Percentiles rank a stretch among this genome's conserved stretches.
These are phyloP conservation scores for Ophiostoma himal-ulmi DNA, from an alignment of 2,329 filamentous ascomycete genomes.

Conservation along the genomic window DNA sequence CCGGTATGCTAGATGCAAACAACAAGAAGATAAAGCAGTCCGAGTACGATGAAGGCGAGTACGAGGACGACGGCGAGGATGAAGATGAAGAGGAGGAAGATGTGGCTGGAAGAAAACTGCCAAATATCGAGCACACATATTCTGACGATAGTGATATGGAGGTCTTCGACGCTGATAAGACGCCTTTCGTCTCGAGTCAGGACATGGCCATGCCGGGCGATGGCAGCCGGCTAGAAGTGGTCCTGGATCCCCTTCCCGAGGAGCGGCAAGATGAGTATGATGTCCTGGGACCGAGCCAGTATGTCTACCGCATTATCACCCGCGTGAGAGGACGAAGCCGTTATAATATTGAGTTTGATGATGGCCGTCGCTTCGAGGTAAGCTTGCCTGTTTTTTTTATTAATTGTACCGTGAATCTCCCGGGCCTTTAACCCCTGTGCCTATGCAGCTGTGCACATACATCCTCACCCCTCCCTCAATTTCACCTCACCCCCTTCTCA, in stretches of 20 bases:
- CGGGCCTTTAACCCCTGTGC: not conserved
- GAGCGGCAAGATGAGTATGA: conserved; percentile 21
- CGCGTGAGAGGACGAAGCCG: conserved; percentile 20
- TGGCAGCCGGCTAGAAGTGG: conserved; percentile 20
- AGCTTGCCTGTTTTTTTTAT: conserved; percentile 8
- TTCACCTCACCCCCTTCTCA: not conserved
- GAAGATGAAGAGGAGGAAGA: not conserved
- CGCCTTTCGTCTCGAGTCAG: not conserved
- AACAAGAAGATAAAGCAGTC: not conserved
- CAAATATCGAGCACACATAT: not conserved
- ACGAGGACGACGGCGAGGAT: not conserved
- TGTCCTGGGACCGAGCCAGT: conserved; percentile 22
- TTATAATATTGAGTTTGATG: conserved; percentile 26
- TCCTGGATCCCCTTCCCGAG: conserved; percentile 21
- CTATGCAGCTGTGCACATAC: not conserved
- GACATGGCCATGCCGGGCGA: conserved; percentile 16
- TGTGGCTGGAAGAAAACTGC: not conserved
- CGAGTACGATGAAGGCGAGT: not conserved
- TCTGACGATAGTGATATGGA: not conserved
- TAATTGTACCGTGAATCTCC: not conserved
- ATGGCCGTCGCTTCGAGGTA: conserved; percentile 24
- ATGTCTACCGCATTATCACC: conserved; percentile 22
- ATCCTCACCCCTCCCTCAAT: not conserved
- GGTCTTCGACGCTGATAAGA: not conserved
- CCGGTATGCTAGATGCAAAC: not conserved